phyloP scores from a whole-genome alignment of 306 rosid species.

The Lathyrus oleraceus region DNA sequence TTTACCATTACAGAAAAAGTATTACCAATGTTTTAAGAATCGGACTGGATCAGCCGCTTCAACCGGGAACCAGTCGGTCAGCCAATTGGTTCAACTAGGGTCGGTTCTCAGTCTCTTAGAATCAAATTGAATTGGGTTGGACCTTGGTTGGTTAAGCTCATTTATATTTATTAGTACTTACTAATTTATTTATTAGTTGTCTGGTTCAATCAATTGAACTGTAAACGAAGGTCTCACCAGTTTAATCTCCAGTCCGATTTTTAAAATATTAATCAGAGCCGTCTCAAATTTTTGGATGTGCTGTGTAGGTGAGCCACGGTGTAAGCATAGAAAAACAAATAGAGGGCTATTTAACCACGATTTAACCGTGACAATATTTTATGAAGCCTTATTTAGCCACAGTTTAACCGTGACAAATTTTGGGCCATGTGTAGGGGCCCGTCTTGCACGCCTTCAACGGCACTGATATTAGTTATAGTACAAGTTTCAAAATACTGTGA shows the following conservation, averaged over 20 bases:
- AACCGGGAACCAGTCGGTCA: neutral
- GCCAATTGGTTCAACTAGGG: neutral
- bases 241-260: neutral
- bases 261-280: neutral
- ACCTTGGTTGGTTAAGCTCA: neutral
- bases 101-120: neutral
- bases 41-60: neutral
- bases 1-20: constrained; percentile 14
- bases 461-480: neutral
- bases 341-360: no score
- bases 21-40: neutral
- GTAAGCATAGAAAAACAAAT: no score
- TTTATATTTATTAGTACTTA: no score
- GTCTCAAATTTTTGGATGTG: no score
- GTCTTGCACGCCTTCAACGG: no score
- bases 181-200: neutral
- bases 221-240: neutral
- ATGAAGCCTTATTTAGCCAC: no score
- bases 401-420: no score
- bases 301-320: no score
- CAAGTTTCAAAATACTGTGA: neutral
- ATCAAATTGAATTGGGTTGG: neutral
- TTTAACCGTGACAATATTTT: no score
- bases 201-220: neutral
- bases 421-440: no score